phyloP scores from a whole-genome alignment of 495 filamentous ascomycete genomes.

The Neurospora hispaniola region DNA sequence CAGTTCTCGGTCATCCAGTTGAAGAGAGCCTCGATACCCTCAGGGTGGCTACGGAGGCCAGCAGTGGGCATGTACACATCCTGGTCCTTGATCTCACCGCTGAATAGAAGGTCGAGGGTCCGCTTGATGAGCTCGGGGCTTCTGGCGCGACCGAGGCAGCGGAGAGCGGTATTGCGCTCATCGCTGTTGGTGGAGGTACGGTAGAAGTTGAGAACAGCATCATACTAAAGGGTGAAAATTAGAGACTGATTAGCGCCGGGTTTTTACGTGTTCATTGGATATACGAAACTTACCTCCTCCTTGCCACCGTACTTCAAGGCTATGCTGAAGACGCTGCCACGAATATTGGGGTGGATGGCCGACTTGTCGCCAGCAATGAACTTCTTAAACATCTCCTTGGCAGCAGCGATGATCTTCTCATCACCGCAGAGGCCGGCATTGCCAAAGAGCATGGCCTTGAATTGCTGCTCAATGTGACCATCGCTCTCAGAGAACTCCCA shows the following conservation, averaged over 20 bases:
- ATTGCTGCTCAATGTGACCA: conserved; percentile 81
- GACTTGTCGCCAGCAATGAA: conserved; percentile 55
- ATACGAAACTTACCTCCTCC: conserved; percentile 46
- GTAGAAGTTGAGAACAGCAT: conserved; percentile 72
- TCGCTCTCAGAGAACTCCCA: conserved; percentile 81
- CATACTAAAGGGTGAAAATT: conserved; percentile 39
- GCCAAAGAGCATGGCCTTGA: conserved; percentile 61
- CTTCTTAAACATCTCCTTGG: conserved; percentile 65
- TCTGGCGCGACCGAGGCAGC: conserved; percentile 70
- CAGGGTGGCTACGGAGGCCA: conserved; percentile 64
- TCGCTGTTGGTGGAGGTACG: conserved; percentile 77
- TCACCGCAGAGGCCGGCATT: conserved; percentile 57
- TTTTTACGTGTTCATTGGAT: not conserved
- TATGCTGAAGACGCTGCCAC: conserved; percentile 59
- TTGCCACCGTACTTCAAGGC: conserved; percentile 61
- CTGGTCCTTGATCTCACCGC: conserved; percentile 85
- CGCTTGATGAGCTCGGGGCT: conserved; percentile 68
- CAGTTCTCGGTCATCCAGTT: conserved; percentile 79
- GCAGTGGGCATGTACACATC: conserved; percentile 84
- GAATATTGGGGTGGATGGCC: conserved; percentile 64
- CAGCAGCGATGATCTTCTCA: conserved; percentile 46
- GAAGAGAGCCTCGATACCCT: conserved; percentile 75
- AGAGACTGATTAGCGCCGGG: conserved; percentile 2
- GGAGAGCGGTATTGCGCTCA: conserved; percentile 91
- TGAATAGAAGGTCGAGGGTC: conserved; percentile 64